Conservation (phyloP, 768 basidiomycete species). For the Phylloporus sp. region DNA sequence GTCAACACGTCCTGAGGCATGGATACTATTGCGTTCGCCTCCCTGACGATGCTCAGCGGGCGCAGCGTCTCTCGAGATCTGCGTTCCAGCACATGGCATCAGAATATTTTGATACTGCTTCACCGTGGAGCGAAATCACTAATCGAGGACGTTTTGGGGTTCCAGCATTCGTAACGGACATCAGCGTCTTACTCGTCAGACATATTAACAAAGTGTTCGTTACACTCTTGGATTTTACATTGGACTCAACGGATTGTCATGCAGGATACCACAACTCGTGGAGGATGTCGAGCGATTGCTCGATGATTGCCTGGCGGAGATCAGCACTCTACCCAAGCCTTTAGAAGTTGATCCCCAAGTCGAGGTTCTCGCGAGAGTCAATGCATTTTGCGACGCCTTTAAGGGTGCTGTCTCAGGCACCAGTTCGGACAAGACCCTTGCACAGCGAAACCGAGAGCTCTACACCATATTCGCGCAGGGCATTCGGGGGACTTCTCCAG, state of each 20-base stretch:
- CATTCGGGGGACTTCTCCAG: conserved; percentile 37
- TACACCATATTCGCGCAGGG: conserved; percentile 33
- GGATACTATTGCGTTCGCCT: conserved; percentile 67
- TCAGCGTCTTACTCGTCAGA: conserved; percentile 47
- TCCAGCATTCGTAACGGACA: conserved; percentile 42
- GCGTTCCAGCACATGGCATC: conserved; percentile 36
- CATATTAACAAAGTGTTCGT: conserved; percentile 53
- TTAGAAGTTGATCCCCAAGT: conserved; percentile 37
- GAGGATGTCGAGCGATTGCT: conserved; percentile 39
- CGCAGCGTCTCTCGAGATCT: conserved; percentile 29
- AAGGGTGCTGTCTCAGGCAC: conserved; percentile 30
- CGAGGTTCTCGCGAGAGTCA: conserved; percentile 43
- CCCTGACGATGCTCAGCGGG: conserved; percentile 54
- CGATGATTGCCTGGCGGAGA: conserved; percentile 25
- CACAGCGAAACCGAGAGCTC: conserved; percentile 30
- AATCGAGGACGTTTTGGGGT: conserved; percentile 52
- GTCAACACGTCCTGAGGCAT: conserved; percentile 41
- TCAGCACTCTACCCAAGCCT: conserved; percentile 38
- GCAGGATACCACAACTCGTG: conserved; percentile 46
- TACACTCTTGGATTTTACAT: neutral
- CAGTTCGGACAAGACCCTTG: conserved; percentile 32
- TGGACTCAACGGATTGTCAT: conserved; percentile 1
- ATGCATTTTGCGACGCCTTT: conserved; percentile 40
- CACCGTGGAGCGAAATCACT: conserved; percentile 50
- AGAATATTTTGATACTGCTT: conserved; percentile 42